These are phyloP conservation scores for Coccomyxa sp. DNA, from an alignment of 139 green algal genomes.

Conservation along the genomic window DNA sequence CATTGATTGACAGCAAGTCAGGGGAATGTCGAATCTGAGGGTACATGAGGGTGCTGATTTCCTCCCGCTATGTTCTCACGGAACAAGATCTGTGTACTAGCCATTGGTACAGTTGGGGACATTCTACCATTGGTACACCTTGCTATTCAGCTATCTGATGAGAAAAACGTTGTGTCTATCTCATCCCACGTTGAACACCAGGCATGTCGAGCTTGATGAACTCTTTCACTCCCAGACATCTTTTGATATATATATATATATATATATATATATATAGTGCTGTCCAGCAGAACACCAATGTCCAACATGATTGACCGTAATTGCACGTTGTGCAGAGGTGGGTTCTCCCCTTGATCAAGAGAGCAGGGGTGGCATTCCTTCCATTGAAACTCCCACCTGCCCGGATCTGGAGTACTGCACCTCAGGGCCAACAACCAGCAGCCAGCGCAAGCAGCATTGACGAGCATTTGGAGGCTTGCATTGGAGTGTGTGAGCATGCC, in stretches of 20 bases:
- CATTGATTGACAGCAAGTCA: not conserved
- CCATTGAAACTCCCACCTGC: not conserved
- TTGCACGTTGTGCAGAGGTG: not conserved
- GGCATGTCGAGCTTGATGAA: not conserved
- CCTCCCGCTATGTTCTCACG: not conserved
- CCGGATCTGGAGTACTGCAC: not conserved
- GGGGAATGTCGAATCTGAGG: not conserved
- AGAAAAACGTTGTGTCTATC: not conserved
- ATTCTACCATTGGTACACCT: not conserved
- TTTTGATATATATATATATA: not conserved
- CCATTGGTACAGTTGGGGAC: not conserved
- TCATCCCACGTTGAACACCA: not conserved
- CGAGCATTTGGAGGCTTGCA: not conserved
- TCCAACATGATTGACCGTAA: no score
- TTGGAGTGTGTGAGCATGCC: not conserved
- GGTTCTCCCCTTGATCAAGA: not conserved
- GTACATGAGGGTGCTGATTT: not conserved
- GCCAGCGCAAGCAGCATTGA: not conserved
- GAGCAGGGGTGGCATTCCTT: not conserved
- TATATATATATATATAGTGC: not conserved
- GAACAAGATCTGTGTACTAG: not conserved
- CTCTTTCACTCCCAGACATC: no score
- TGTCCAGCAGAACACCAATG: not conserved
- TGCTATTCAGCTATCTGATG: not conserved
- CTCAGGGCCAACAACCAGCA: not conserved